Base-by-base conservation (phyloP, 257 asterid species). In the Lantana camara region DNA sequence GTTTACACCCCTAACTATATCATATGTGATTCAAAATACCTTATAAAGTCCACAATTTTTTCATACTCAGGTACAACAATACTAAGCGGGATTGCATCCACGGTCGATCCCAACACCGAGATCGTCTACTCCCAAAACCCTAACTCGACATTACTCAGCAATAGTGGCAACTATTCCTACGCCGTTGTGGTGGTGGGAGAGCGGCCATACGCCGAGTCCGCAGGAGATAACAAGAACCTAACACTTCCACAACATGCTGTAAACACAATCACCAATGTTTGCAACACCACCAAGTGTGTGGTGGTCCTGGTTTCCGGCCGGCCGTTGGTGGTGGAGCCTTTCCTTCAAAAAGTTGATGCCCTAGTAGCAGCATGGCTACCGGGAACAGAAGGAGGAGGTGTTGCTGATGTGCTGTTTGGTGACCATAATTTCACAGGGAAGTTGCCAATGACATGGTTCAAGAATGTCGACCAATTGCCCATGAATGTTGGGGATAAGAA, bases 321-420 rank as follows among this genome's bases (percentile, higher is more conserved):
- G 10, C 83, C 83, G 1, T 30, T 78, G 27, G 73, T 67, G 40
- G 57, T 78, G 1, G 75, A 79, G 65, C 78, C 80, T 2, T 68
- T 57, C 30, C 49, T 79, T 49, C 45, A 2, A 9, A 37, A 65
- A 23, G 68, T 79, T 21, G 78, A 79, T 15, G 84, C 81, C 9
- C 30, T 79, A 1, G 71, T 71, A 10, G 81, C 84, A 5, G 81
- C 84, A 51, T 79, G 84, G 84, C 73, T 79, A 37, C 84, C 84
- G 0, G 84, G 84, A n/a, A 75, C 71, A 0, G 81, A 79, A 57
- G 84, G 84, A 13, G 78, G 68, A 15, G 84, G 84, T 1, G 65
- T 79, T 41, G 78, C 84, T 11, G 84, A 79, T 75, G 76, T 79
- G 51, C 74, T 79, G 45, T 79, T 57, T 41, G 84, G 84, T 0